Conservation (phyloP, 1,139 yeast genomes). For the Maudiozyma humilis region DNA sequence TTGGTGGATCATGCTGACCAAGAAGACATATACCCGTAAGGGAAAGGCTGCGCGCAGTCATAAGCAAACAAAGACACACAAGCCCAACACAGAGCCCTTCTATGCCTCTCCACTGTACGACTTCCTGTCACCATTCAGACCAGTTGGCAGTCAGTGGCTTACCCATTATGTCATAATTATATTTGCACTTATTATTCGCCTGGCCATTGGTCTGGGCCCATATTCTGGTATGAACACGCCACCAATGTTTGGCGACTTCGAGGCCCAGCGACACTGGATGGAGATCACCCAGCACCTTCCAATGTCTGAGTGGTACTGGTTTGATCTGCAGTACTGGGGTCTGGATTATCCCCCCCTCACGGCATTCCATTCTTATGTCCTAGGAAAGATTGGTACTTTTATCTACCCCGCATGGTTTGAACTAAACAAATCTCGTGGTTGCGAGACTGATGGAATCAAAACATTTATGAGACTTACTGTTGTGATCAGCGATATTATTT, state of each 20-base stretch:
- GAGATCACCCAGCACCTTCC: conserved; percentile 80
- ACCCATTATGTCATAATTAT: conserved; percentile 71
- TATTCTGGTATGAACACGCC: conserved; percentile 63
- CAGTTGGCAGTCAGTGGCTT: conserved; percentile 84
- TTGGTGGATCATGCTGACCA: not conserved
- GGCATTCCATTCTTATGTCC: conserved; percentile 79
- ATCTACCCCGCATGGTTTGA: conserved; percentile 70
- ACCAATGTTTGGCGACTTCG: conserved; percentile 92
- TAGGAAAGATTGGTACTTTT: conserved; percentile 64
- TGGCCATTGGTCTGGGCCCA: conserved; percentile 84
- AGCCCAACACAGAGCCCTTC: conserved; percentile 24
- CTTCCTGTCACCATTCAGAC: conserved; percentile 51
- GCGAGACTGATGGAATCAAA: conserved; percentile 56
- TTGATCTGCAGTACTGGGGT: conserved; percentile 91
- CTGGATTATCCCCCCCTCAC: conserved; percentile 96
- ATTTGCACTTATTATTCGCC: conserved; percentile 65
- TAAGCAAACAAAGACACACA: not conserved
- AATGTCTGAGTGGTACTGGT: conserved; percentile 73
- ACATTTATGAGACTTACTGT: conserved; percentile 80
- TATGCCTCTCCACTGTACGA: conserved; percentile 49
- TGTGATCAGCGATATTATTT: conserved; percentile 59
- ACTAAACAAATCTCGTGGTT: conserved; percentile 63
- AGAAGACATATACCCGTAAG: conserved; percentile 3
- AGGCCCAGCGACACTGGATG: conserved; percentile 98
- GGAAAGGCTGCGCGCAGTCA: not conserved